phyloP scores from a whole-genome alignment of 2,329 filamentous ascomycete genomes.

The Microdochium trichocladiopsis region DNA sequence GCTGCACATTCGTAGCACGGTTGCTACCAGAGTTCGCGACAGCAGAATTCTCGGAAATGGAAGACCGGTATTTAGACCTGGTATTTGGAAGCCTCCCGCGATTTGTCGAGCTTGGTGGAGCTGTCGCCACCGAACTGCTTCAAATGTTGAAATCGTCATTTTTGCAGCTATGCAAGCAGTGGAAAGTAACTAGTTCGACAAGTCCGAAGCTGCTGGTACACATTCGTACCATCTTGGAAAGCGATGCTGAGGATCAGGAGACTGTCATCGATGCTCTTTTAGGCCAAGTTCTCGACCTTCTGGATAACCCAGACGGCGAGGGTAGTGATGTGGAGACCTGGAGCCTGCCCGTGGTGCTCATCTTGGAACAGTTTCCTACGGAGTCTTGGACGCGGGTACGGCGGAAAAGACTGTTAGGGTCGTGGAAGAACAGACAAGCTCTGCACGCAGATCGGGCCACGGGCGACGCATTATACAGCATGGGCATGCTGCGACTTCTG shows the following conservation, averaged over 20 bases:
- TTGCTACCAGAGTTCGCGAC: conserved; percentile 9
- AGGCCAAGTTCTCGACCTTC: conserved; percentile 12
- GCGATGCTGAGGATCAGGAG: conserved; percentile 17
- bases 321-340: conserved; percentile 16
- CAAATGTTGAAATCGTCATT: conserved; percentile 14
- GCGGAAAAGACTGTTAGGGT: conserved; percentile 21
- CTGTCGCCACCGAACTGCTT: conserved; percentile 9
- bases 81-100: conserved; percentile 15
- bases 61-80: conserved; percentile 12
- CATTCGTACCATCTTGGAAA: neutral
- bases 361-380: conserved; percentile 16
- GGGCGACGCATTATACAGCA: conserved; percentile 11
- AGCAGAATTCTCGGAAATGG: conserved; percentile 5
- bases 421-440: conserved; percentile 18
- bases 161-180: conserved; percentile 9
- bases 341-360: conserved; percentile 10
- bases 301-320: conserved; percentile 11
- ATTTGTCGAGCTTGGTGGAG: conserved; percentile 13
- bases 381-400: conserved; percentile 18
- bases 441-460: conserved; percentile 10
- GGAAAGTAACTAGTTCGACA: neutral
- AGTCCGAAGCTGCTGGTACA: neutral
- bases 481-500: conserved; percentile 16
- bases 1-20: conserved; percentile 13
- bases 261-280: conserved; percentile 16